Base-by-base conservation (phyloP, 441 rosid species). In the Populus trichocarpa region DNA sequence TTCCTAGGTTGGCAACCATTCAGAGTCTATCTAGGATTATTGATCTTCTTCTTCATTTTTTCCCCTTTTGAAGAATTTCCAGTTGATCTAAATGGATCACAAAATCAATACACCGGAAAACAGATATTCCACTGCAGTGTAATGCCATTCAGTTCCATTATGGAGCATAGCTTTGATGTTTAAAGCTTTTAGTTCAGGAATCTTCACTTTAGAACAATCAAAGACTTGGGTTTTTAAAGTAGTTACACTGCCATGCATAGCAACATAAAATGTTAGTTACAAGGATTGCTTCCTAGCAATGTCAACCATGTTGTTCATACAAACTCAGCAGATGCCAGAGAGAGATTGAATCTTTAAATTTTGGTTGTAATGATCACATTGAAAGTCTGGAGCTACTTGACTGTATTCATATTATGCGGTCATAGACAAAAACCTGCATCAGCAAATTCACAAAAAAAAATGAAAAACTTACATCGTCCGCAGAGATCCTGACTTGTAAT, bases 401-500 rank as follows among this genome's bases (percentile, higher is more conserved):
- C 18, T 32, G 14, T 2, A 32, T 30, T 64, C 70, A 73, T 71
- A 74, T 18, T 3, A 23, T 30, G 32, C 32, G 13, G 50, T 36
- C 23, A 67, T 28, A 57, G 3, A 22, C 32, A 53, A 69, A 16
- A 18, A 42, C 38, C 4, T 66, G 36, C 25, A 63, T 70, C 69
- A 72, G 25, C 46, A 76, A 50, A 70, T 69, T 46, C 57, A 75
- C 32, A 30, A 66, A 75, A 50, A 61, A 28, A 36, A 33, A 4
- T 2, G 3, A 30, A 3, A 30, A 30, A 86, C 96, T 85, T 81
- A 95, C 99, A 88, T 95, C 95, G 85, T 95, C 99, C 0, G 98
- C 98, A 71, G 99, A 93, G 81, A 95, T 92, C 81, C 87, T 89
- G 85, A 93, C 86, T 87, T 90, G 93, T 72, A 95, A 83, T 82